Base-by-base conservation (phyloP, 352 stramenopile species). In the Nothophytophthora sp. region DNA sequence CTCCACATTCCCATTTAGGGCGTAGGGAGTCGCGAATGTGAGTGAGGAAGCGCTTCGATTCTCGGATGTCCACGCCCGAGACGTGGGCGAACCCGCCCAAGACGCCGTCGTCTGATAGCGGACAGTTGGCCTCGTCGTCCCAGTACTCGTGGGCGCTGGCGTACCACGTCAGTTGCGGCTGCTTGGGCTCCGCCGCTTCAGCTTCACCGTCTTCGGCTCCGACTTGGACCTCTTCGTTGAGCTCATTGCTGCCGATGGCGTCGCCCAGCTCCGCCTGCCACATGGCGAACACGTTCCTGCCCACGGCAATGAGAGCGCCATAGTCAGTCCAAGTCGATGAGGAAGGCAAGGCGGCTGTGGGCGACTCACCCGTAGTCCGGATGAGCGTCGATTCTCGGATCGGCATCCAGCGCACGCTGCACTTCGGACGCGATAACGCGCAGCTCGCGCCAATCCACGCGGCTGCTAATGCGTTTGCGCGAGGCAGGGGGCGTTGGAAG, bases 21-120 rank as follows among this genome's bases (percentile, higher is more conserved):
- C 75, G 65, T 35, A 65, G 32, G 19, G 72, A 69, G 23, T 69
- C 50, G 34, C 38, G 58, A 44, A 84, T 55, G 16, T 76, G 57
- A 27, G 76, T 63, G 33, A 83, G 64, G 47, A 88, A 86, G 24
- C 67, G 61, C 44, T 71, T 70, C 7, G 88, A 96, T 33, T 88
- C 87, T 19, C 70, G 64, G 29, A 96, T 73, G 44, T 97, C 89
- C 6, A 78, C 73, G 9, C 73, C 77, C 9, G 84, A 94, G 29
- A 97, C 80, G 57, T 93, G 77, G 2, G 79, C 88, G 55, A 89
- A 97, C 13, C 88, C 90, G 43, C 96, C 96, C 6, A 99, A 64
- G 20, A 99, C 94, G 18, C 96, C 96, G 64, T 98, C 81, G 42
- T 98, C 80, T 10, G 90, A 96, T 16, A 92, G 58, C 0, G 90